phyloP scores from a whole-genome alignment of 805 yeast genomes.

The Ogataea nitratoaversa region DNA sequence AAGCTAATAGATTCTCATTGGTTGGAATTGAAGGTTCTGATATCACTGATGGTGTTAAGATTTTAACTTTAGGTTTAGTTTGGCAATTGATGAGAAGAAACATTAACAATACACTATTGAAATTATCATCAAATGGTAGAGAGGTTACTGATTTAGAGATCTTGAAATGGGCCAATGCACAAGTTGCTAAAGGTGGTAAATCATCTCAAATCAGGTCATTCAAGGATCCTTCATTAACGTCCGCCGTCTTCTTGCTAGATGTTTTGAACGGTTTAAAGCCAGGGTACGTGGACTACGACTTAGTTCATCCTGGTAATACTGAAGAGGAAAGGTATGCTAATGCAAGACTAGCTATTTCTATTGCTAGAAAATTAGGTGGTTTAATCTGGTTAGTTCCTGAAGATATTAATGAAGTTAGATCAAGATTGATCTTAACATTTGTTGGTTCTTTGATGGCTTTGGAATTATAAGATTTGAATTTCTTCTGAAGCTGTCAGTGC shows the following conservation, averaged over 20 bases:
- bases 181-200: constrained; percentile 83
- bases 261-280: constrained; percentile 92
- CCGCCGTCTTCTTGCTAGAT: constrained; percentile 81
- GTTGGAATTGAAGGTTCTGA: constrained; percentile 99
- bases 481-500: neutral
- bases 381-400: constrained; percentile 99
- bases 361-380: constrained; percentile 97
- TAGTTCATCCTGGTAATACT: constrained; percentile 73
- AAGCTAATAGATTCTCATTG: constrained; percentile 83
- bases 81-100: constrained; percentile 99
- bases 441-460: constrained; percentile 92
- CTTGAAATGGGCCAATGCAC: constrained; percentile 88
- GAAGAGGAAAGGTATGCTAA: constrained; percentile 90
- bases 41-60: constrained; percentile 87
- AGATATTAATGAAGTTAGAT: constrained; percentile 93
- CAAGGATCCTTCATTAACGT: constrained; percentile 72
- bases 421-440: constrained; percentile 88
- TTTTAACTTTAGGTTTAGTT: constrained; percentile 85
- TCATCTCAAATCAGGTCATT: constrained; percentile 70
- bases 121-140: constrained; percentile 66
- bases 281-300: constrained; percentile 94
- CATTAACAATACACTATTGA: constrained; percentile 76
- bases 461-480: constrained; percentile 11
- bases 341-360: constrained; percentile 95
- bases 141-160: constrained; percentile 83